Base-by-base conservation (phyloP, 352 stramenopile species). In the Pythium pectinolyticum region DNA sequence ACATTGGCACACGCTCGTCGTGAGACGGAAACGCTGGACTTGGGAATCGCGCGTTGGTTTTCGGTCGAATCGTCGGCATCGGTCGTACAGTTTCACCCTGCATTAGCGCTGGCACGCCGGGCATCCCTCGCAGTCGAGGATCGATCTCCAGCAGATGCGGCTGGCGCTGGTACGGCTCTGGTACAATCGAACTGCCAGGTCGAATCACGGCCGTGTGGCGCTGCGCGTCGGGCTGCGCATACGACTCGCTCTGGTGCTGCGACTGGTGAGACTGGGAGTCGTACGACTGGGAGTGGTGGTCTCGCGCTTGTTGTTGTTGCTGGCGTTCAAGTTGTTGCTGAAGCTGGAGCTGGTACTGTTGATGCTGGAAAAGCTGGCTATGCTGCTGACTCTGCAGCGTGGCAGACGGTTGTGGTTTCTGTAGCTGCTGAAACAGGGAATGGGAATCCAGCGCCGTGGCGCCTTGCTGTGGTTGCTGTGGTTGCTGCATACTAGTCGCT, bases 111-210 rank as follows among this genome's bases (percentile, higher is more conserved):
- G 28, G 47, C 3, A 54, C 30, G 12, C 47, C 47, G 12, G 30
- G 27, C 17, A 49, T 49, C 20, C 24, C 54, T 48, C 47, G 30
- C 10, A 49, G 53, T 46, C 45, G 60, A 47, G 14, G 22, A 70
- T 59, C 31, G 22, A 58, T 30, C 25, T 46, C 30, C 28, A 35
- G 34, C 17, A 60, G 17, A 28, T 60, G 17, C 0, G 55, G 55
- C 17, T 45, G 30, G 8, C 39, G 40, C 41, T 62, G 55, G 30
- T 62, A 63, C 22, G 56, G 45, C n/a, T 15, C n/a, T 15, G 56
- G 56, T 19, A 63, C 43, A 15, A 56, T 66, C 11, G 59, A 60
- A 22, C 34, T 46, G 27, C 59, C 63, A 59, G 27, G 50, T 24
- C 30, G 60, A 41, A 59, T 63, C 28, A 50, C 30, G 7, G 45